phyloP scores from a whole-genome alignment of 169 alveolate species.

The Blepharisma undulans region DNA sequence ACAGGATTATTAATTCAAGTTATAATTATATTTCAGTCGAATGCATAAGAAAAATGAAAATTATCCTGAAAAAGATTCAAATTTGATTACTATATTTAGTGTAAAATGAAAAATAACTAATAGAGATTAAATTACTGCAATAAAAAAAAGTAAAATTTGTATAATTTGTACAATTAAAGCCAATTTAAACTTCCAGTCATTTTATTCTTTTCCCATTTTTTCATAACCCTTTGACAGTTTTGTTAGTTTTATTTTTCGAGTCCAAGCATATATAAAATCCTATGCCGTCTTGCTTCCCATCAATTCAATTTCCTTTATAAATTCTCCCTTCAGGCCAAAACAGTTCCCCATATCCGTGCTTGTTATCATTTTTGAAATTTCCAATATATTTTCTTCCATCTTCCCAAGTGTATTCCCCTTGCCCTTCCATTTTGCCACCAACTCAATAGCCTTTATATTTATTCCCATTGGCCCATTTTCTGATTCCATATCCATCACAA shows the following conservation, averaged over 20 bases:
- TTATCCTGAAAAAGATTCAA: neutral
- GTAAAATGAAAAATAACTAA: too few species aligned
- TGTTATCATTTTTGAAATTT: constrained; percentile 62
- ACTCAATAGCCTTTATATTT: constrained; percentile 92
- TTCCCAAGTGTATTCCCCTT: constrained; percentile 66
- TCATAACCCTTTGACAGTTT: neutral
- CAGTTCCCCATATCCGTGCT: constrained; percentile 75
- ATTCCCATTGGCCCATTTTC: constrained; percentile 90
- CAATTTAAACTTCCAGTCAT: neutral
- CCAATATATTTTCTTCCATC: constrained; percentile 72
- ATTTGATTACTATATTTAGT: neutral
- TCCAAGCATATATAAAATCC: constrained; percentile 46
- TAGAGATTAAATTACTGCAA: neutral
- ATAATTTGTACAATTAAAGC: neutral
- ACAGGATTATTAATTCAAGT: neutral
- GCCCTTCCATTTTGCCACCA: constrained; percentile 65
- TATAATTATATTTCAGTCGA: neutral
- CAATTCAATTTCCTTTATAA: constrained; percentile 42
- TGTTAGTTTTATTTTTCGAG: neutral
- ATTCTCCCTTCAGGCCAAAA: constrained; percentile 71
- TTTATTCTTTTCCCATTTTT: neutral
- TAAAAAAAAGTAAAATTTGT: neutral
- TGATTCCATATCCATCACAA: constrained; percentile 92
- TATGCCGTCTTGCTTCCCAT: constrained; percentile 44
- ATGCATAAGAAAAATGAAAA: neutral